phyloP scores from a whole-genome alignment of 2,329 filamentous ascomycete species.

The Incumbomyces delicatus region DNA sequence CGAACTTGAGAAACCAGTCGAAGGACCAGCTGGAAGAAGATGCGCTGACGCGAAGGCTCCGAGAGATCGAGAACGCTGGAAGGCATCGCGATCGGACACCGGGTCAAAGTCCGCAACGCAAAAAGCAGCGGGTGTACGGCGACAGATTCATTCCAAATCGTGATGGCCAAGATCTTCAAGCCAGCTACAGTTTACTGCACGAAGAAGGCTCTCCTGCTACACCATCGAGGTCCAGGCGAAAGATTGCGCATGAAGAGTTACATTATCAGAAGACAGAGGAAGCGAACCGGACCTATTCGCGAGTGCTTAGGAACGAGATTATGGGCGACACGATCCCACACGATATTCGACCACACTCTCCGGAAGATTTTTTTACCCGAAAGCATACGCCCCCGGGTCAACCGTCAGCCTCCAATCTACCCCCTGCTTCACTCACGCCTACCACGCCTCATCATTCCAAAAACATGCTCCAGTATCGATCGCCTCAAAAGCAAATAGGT shows the following conservation, averaged over 20 bases:
- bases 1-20: conserved; percentile 21
- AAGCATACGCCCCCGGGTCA: conserved; percentile 73
- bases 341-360: conserved; percentile 39
- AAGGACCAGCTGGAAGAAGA: conserved; percentile 50
- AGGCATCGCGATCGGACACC: conserved; percentile 52
- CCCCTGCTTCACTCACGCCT: conserved; percentile 66
- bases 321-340: conserved; percentile 89
- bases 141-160: conserved; percentile 86
- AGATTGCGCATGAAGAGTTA: conserved; percentile 77
- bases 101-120: conserved; percentile 56
- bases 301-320: conserved; percentile 76
- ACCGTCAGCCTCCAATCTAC: conserved; percentile 50
- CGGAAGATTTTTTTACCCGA: conserved; percentile 39
- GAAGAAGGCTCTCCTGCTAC: conserved; percentile 90
- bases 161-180: conserved; percentile 83
- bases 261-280: conserved; percentile 89
- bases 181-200: conserved; percentile 82
- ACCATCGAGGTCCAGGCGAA: conserved; percentile 73
- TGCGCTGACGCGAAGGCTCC: conserved; percentile 51
- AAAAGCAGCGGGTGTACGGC: conserved; percentile 58
- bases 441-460: conserved; percentile 76
- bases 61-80: conserved; percentile 52
- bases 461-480: conserved; percentile 89
- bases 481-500: conserved; percentile 56
- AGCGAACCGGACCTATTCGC: conserved; percentile 87